Evolutionary conservation across 2,329 filamentous ascomycete species (phyloP), one percentile per base, ranked within the genome.

Genomic region (Boeremia lycopersici): DNA sequence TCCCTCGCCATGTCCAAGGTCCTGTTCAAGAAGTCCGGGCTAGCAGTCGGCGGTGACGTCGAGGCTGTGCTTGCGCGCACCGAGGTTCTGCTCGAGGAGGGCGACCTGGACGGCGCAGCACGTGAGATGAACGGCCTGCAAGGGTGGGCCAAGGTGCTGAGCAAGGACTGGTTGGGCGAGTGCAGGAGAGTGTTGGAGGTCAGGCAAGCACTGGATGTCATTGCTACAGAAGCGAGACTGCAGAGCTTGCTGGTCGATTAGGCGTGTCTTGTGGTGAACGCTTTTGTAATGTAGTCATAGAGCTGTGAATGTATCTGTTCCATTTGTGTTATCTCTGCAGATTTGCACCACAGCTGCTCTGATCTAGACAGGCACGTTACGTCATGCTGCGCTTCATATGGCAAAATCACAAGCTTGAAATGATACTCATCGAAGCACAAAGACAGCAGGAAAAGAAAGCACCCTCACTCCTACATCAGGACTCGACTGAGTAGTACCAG

Each of bases 111-210:
- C 75, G 88, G 84, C 48, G 95, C 95, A 2, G 93, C 95, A 12
- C 84, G 95, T 62, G 95, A 99, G 79, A 95, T 99, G 89, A 99
- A 98, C 73, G 86, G 87, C 1, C 81, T 99, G 41, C 84, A 89
- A 58, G 95, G 95, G 25, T 99, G 95, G 95, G 93, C 93, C 42
- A 96, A 95, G 83, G 93, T 93, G 35, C 79, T 99, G 72, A 96
- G 91, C 77, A 87, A 89, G 70, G 95, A 99, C 76, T 99, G 95
- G 95, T 78, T 99, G 64, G 84, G 83, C 47, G 95, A 99, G 81
- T 90, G 92, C 59, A 86, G 95, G 74, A 89, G 92, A 79, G 91
- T 96, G 62, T 81, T 99, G 70, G 95, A 99, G 79, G 95, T 98
- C 62, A 88, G 90, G 78, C 95, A 99, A 79, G 95, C 95, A 69